Evolutionary conservation across 768 basidiomycete genomes (phyloP), one percentile per base, ranked within the genome.

Genomic region (Boletus bicolor): DNA sequence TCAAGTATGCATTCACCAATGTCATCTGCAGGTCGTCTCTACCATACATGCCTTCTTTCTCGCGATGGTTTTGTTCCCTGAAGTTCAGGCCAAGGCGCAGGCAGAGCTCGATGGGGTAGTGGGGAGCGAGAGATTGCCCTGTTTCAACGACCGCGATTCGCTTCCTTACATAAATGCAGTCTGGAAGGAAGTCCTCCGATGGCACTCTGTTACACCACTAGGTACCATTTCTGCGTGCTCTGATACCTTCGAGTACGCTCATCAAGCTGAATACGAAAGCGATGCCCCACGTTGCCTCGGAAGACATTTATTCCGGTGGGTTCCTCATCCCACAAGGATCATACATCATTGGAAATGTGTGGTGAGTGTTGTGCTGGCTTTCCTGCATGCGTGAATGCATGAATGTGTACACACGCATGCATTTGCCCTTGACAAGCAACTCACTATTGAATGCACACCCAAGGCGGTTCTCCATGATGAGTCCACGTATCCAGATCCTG

Each of bases 401-500:
- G 26, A 21, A 44, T 42, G 9, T 54, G 67, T 24, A 12, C 26
- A 17, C 24, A 3, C 2, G 28, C 28, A 28, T 4, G 28, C 28
- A 34, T n/a, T 38, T 7, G 4, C 17, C 36, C 3, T 7, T 9
- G 17, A 34, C 11, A 37, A 24, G 28, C 1, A n/a, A 14, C 28
- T 7, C 28, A 8, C 1, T 11, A 15, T 30, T 50, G 19, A 38
- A 39, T 15, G 7, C 17, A 8, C 19, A 2, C 19, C 36, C 50
- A 83, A 84, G 82, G 69, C 67, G 28, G 78, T 85, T 67, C 67
- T 81, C 1, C 78, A 79, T 45, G 78, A 86, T 62, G 75, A 75
- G 3, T 65, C 73, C 9, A 67, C 49, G 7, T 76, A 76, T 54
- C 63, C 68, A 11, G 64, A 75, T 45, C 73, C 74, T 5, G 38